Percentiles rank a stretch among this genome's conserved stretches.
phyloP scores from a whole-genome alignment of 2,329 filamentous ascomycete species.

The Fragosphaeria purpurea region DNA sequence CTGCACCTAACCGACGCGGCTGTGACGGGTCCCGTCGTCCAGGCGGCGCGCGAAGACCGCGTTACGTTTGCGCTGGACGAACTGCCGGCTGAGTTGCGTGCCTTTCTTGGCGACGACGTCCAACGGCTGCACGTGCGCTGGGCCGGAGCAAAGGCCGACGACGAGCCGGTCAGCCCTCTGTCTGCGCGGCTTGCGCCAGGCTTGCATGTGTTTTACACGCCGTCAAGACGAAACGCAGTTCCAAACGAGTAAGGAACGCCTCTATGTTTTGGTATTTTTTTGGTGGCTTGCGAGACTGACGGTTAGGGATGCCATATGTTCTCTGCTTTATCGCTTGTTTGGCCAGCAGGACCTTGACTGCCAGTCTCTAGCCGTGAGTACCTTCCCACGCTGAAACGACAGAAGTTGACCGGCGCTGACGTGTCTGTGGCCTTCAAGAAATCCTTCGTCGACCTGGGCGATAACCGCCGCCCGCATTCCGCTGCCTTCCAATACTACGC shows the following conservation, averaged over 20 bases:
- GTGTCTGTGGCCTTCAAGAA: too few relatives aligned
- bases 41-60: slow-evolving; percentile 67
- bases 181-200: slow-evolving; percentile 67
- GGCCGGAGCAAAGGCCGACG: slow-evolving; percentile 52
- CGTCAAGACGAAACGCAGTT: slow-evolving; percentile 19
- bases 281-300: background rate
- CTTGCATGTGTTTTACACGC: slow-evolving; percentile 70
- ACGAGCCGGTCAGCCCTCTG: slow-evolving; percentile 57
- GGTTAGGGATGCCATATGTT: slow-evolving; percentile 43
- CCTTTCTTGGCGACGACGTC: slow-evolving; percentile 47
- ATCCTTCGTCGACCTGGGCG: slow-evolving; percentile 52
- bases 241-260: slow-evolving; percentile 1
- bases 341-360: slow-evolving; percentile 42
- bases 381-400: too few relatives aligned
- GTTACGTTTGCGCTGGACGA: slow-evolving; percentile 65
- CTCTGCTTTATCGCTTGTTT: slow-evolving; percentile 47
- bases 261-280: too few relatives aligned
- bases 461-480: slow-evolving; percentile 48
- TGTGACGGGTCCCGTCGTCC: slow-evolving; percentile 44
- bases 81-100: slow-evolving; percentile 57
- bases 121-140: slow-evolving; percentile 73
- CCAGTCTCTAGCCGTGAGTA: slow-evolving; percentile 31
- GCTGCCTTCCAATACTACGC: slow-evolving; percentile 63
- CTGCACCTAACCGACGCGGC: slow-evolving; percentile 47
- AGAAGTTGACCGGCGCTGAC: too few relatives aligned